Evolutionary conservation across 148 eudicot species (phyloP), one percentile per base, ranked within the genome.

Genomic region (Selenicereus undatus): DNA sequence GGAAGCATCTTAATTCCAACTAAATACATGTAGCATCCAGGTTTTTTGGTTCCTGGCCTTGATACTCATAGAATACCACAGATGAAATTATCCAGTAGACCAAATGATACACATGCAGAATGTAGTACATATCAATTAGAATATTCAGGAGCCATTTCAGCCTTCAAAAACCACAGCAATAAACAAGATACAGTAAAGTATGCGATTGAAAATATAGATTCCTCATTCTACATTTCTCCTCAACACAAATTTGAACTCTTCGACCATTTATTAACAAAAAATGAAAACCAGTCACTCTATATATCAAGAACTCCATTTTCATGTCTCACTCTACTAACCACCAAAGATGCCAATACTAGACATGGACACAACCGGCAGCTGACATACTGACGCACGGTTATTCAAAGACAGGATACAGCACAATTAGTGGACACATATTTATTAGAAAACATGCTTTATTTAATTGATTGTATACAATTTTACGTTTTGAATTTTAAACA

Each of bases 41-140:
- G 39, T 17, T 22, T 24, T 70, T 29, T 17, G 13, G 7, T 58
- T 79, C 29, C 56, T 35, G 30, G 9, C 36, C 56, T 11, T 20
- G 12, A 69, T 29, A 68, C 69, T 43, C 56, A 48, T 27, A 21
- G 21, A 62, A 58, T 79, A 32, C 9, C 43, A 29, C 18, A 9
- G 50, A 65, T 18, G 75, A 78, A 64, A 24, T 8, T 73, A 68
- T 52, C 32, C 8, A 74, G 75, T 78, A 51, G 52, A 14, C 58
- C 11, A 78, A 35, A 9, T 36, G 5, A 73, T 45, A 54, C 30
- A 68, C 52, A 71, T 65, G 75, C 64, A 24, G 20, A 78, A 32
- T 26, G 45, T 17, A 50, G 54, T 39, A 58, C 68, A 73, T 71
- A 13, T 24, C 18, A 79, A 52, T 70, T 24, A 24, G 48, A 60